A percentile compares a stretch with the other conserved stretches of the same genome.
Evolutionary conservation across 306 rosid genomes (phyloP).

Genomic region (Hippophae tibetana): DNA sequence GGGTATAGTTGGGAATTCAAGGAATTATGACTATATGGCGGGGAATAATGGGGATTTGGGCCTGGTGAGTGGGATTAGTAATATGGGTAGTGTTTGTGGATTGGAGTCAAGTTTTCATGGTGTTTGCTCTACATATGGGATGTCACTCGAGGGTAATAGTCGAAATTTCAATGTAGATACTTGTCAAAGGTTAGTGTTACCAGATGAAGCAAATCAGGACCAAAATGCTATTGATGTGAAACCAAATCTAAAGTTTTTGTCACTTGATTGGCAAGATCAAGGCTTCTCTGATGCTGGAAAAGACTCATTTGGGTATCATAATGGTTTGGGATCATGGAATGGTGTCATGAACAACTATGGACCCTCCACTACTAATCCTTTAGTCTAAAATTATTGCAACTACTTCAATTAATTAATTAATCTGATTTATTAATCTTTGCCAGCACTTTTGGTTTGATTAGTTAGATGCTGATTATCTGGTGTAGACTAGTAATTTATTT

Average conservation of each 20-base stretch:
- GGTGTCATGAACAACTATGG: conserved; percentile 69
- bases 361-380: conserved; percentile 53
- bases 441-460: not conserved
- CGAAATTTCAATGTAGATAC: conserved; percentile 41
- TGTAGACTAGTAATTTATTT: not conserved
- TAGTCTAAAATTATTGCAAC: conserved; percentile 26
- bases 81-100: conserved; percentile 15
- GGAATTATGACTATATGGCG: conserved; percentile 48
- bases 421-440: too few relatives aligned
- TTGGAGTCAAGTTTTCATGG: conserved; percentile 40
- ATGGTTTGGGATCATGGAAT: conserved; percentile 59
- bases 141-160: conserved; percentile 36
- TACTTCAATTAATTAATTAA: too few relatives aligned
- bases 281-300: conserved; percentile 58
- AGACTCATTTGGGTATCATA: conserved; percentile 52
- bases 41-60: conserved; percentile 29
- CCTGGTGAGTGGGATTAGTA: not conserved
- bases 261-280: conserved; percentile 96
- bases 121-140: conserved; percentile 43
- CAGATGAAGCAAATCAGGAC: conserved; percentile 29
- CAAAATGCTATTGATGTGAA: conserved; percentile 58
- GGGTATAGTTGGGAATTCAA: conserved; percentile 33
- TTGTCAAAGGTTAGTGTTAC: conserved; percentile 67
- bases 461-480: too few relatives aligned
- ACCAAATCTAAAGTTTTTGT: conserved; percentile 62